phyloP scores from a whole-genome alignment of 2,329 filamentous ascomycete genomes.

The Dothistroma pini region DNA sequence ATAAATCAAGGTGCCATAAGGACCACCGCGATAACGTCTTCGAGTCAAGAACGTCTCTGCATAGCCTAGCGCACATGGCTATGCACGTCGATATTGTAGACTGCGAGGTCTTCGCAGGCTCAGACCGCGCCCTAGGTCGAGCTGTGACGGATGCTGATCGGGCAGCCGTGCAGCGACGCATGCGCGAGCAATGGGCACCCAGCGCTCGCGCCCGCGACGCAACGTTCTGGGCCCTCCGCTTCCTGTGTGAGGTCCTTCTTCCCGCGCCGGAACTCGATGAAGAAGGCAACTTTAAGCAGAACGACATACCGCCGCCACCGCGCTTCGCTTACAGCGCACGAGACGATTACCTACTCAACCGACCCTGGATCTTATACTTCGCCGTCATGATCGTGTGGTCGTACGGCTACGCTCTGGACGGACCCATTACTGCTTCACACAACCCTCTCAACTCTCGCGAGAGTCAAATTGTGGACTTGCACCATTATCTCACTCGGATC shows the following conservation, averaged over 20 bases:
- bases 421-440: slow-evolving; percentile 47
- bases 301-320: slow-evolving; percentile 31
- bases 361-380: slow-evolving; percentile 95
- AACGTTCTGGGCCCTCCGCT: slow-evolving; percentile 86
- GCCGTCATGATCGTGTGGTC: slow-evolving; percentile 90
- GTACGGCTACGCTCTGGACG: slow-evolving; percentile 88
- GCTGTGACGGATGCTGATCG: slow-evolving; percentile 81
- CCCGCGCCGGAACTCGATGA: slow-evolving; percentile 36
- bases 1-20: slow-evolving; percentile 21
- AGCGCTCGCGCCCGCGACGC: slow-evolving; percentile 85
- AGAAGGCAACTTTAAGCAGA: slow-evolving; percentile 40
- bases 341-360: slow-evolving; percentile 84
- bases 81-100: slow-evolving; percentile 98
- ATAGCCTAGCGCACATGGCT: slow-evolving; percentile 94
- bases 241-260: slow-evolving; percentile 78
- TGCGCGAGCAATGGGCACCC: slow-evolving; percentile 86
- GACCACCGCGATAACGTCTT: slow-evolving; percentile 68
- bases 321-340: slow-evolving; percentile 67
- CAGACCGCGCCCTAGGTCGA: slow-evolving; percentile 77
- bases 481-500: slow-evolving; percentile 68
- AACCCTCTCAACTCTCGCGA: slow-evolving; percentile 56
- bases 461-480: slow-evolving; percentile 74
- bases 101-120: slow-evolving; percentile 90
- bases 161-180: slow-evolving; percentile 71
- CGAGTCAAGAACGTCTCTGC: slow-evolving; percentile 82